Conservation (phyloP, 1,284 basidiomycete genomes). For the Marasmius sp. region DNA sequence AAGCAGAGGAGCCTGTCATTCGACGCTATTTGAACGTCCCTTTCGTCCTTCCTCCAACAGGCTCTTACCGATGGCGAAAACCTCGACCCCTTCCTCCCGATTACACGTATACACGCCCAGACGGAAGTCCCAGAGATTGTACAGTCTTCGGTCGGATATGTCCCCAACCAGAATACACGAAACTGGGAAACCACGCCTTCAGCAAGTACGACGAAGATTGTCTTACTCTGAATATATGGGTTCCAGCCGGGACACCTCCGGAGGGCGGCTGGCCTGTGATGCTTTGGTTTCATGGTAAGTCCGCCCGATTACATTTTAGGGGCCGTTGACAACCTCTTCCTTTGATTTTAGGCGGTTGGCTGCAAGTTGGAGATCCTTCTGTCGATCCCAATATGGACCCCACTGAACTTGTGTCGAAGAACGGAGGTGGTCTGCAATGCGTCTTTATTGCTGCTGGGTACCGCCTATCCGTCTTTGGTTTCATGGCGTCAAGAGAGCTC, state of each 20-base stretch:
- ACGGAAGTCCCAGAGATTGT: slow-evolving; percentile 11
- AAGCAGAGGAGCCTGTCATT: slow-evolving; percentile 5
- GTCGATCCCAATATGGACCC: slow-evolving; percentile 14
- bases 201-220: slow-evolving; percentile 13
- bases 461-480: slow-evolving; percentile 13
- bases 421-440: slow-evolving; percentile 12
- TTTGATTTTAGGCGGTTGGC: slow-evolving; percentile 11
- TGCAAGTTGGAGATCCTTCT: slow-evolving; percentile 14
- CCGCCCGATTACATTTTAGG: not conserved
- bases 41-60: slow-evolving; percentile 13
- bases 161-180: slow-evolving; percentile 14
- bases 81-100: slow-evolving; percentile 9
- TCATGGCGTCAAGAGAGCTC: slow-evolving; percentile 13
- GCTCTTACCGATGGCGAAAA: slow-evolving; percentile 13
- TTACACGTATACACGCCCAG: slow-evolving; percentile 3
- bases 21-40: slow-evolving; percentile 13
- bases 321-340: not conserved
- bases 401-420: slow-evolving; percentile 10
- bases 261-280: slow-evolving; percentile 16
- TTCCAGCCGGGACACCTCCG: slow-evolving; percentile 10
- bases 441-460: slow-evolving; percentile 14
- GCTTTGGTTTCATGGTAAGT: slow-evolving; percentile 13
- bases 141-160: slow-evolving; percentile 13
- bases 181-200: slow-evolving; percentile 7
- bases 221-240: slow-evolving; percentile 13